Conservation (phyloP, 495 filamentous ascomycete species). For the Neurospora sp. region DNA sequence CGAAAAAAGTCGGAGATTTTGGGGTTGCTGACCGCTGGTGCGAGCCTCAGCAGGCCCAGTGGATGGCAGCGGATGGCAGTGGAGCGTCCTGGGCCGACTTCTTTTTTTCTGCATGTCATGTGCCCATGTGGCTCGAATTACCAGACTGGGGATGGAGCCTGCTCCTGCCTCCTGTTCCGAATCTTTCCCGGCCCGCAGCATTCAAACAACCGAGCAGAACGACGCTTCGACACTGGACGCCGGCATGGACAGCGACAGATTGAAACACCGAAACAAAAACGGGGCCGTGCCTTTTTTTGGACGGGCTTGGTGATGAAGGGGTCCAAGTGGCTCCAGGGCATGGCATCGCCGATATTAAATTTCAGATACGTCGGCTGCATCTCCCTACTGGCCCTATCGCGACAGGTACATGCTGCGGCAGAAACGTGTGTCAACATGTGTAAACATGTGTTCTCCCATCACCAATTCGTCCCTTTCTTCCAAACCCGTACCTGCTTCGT, state of each 20-base stretch:
- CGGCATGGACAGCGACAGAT: background rate
- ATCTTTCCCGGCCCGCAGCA: background rate
- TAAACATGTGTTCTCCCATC: background rate
- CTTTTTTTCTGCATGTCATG: background rate
- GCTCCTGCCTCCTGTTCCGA: background rate
- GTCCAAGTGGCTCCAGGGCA: background rate
- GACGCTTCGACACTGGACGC: background rate
- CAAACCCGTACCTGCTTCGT: background rate
- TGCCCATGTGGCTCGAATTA: background rate
- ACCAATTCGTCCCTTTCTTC: background rate
- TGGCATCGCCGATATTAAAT: background rate
- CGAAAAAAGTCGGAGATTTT: background rate
- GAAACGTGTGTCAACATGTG: background rate
- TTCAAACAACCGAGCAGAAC: background rate
- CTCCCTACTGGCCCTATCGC: background rate
- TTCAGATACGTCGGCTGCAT: background rate
- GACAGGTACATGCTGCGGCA: background rate
- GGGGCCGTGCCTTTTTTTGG: background rate
- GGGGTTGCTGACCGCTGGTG: background rate
- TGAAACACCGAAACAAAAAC: background rate
- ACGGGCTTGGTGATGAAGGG: background rate
- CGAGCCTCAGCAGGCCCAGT: background rate
- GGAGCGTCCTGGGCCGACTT: background rate
- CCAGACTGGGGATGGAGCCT: background rate
- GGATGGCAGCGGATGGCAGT: background rate